Evolutionary conservation across 1,284 basidiomycete species (phyloP), one percentile per base, ranked within the genome.

Genomic region (Tetrapyrgos nigripes): DNA sequence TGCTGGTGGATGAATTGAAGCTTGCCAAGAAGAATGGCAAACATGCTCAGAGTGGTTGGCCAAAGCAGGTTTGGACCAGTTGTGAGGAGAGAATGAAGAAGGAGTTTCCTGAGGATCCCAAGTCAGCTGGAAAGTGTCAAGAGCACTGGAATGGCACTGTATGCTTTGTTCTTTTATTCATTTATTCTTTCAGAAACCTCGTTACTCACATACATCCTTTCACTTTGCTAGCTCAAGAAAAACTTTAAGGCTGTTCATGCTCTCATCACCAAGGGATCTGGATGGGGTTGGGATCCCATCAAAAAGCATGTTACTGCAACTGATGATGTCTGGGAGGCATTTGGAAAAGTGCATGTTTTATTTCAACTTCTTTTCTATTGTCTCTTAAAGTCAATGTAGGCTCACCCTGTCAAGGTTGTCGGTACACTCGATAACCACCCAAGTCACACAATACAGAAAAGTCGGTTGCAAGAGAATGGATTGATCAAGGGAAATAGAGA

Each of bases 271-370:
- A 28, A 33, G 8, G 14, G 23, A 6, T 50, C 49, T 13, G 49
- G 49, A n/a, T 50, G 19, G 33, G 50, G 50, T 10, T 52, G 50
- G 50, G 50, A 52, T 37, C 14, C 21, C 26, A 33, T 14, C 19
- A 11, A 11, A 8, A 52, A 35, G 29, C 29, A 35, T 11, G 29
- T 33, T 11, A 37, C 31, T n/a, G 50, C 50, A 19, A 21, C 50
- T 8, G 50, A 52, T 52, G 29, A 52, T 23, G 50, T 52, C n/a
- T 52, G 50, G 50, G 50, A 3, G 10, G 19, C 27, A 19, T n/a
- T 28, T 50, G 4, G 48, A 27, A 28, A 31, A 28, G 13, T 19
- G 28, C 11, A 50, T 28, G 31, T 28, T 11, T 4, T 23, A 50
- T 13, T 50, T 10, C 28, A n/a, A n/a, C 13, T 14, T 50, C 31